Evolutionary conservation across 371 early-diverging fungal species (phyloP), one percentile per base, ranked within the genome.

Genomic region (Saksenaea vasiformis): DNA sequence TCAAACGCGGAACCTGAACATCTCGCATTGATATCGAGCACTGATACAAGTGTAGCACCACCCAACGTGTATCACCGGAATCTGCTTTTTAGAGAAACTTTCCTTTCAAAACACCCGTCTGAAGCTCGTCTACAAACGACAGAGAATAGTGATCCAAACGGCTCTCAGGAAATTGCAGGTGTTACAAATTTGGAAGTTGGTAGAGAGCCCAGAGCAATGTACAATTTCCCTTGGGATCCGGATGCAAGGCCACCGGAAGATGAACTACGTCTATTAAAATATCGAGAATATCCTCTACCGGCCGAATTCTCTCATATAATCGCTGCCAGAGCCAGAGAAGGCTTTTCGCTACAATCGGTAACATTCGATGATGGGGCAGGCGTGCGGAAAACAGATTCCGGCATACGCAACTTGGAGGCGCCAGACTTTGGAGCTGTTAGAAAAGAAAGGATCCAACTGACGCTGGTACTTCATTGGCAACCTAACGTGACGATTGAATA

Each of bases 151-250:
- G 66, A 78, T 13, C 24, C 34, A 4, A 51, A 15, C 19, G 5
- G 36, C 7, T 43, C 59, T 26, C 38, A 43, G 26, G 5, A 53
- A 27, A 22, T 36, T 27, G 5, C 62, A 24, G 59, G 54, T 13
- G 19, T 61, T 60, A 27, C 63, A 38, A 24, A 47, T 19, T 27
- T 59, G 24, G 56, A 60, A 5, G 34, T 55, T 7, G 61, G 55
- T 39, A 66, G 44, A 34, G 58, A 68, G 27, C 14, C 53, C 22
- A n/a, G 15, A n/a, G 56, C 54, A 15, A 51, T 58, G 9, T 67
- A 79, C 57, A 86, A 82, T 39, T 98, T 95, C 65, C 98, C 98
- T 2, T 98, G 98, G 98, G 86, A 88, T 60, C 83, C 93, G 3
- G 68, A 82, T 53, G 83, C 91, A 61, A 77, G 73, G 19, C 89